A percentile compares a stretch with the other conserved stretches of the same genome.
Evolutionary conservation across 2,329 filamentous ascomycete genomes (phyloP).

Genomic region (Neoarthrinium moseri): DNA sequence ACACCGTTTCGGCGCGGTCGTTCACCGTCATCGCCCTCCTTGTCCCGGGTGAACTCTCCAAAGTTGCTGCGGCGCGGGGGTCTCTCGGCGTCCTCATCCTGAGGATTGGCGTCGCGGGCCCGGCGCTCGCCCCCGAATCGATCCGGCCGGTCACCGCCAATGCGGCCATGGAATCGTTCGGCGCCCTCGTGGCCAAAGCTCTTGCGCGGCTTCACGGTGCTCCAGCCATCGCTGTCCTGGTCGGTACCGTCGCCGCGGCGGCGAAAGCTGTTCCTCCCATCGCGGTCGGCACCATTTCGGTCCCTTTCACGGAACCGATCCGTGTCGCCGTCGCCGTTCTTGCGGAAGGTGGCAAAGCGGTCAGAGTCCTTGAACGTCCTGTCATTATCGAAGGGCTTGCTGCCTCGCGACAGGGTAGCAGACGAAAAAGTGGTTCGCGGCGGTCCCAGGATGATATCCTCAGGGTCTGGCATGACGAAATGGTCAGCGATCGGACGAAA

Average conservation of each 20-base stretch:
- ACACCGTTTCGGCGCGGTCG: constrained; percentile 62
- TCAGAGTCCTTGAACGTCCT: constrained; percentile 52
- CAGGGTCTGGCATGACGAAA: constrained; percentile 52
- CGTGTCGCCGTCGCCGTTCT: constrained; percentile 42
- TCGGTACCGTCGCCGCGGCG: constrained; percentile 54
- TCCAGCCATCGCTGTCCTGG: constrained; percentile 71
- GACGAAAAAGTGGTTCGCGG: constrained; percentile 83
- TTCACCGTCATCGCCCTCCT: constrained; percentile 51
- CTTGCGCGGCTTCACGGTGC: constrained; percentile 69
- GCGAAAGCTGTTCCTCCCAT: constrained; percentile 46
- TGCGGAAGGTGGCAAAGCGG: constrained; percentile 58
- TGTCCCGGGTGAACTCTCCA: constrained; percentile 46
- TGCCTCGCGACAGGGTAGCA: constrained; percentile 56
- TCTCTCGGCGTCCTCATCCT: constrained; percentile 54
- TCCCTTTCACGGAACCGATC: constrained; percentile 32
- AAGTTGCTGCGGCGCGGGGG: constrained; percentile 44
- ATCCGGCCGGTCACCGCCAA: constrained; percentile 49
- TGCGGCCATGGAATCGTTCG: constrained; percentile 67
- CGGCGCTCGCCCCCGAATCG: constrained; percentile 37
- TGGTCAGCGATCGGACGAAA: too few species aligned
- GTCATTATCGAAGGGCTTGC: constrained; percentile 50
- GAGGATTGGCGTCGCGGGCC: constrained; percentile 41
- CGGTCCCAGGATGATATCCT: constrained; percentile 83
- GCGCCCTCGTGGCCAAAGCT: constrained; percentile 72
- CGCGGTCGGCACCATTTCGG: constrained; percentile 45